Conservation (phyloP, 257 asterid genomes). For the Vinca minor region DNA sequence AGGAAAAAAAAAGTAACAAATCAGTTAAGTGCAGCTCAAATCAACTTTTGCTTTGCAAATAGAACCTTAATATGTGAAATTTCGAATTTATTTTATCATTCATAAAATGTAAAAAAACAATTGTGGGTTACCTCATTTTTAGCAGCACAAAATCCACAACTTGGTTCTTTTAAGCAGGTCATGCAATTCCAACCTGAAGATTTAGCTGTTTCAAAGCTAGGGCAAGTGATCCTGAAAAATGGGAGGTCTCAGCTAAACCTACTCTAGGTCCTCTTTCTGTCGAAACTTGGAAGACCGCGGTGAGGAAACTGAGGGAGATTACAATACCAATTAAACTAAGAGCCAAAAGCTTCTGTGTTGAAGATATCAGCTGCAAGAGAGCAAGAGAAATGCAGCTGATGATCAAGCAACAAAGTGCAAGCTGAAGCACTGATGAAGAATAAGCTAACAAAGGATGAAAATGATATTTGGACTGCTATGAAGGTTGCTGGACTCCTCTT, state of each 20-base stretch:
- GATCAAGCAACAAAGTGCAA: no score
- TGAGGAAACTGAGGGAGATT: constrained; percentile 39
- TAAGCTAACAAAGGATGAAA: no score
- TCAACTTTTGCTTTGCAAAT: no score
- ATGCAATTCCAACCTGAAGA: constrained; percentile 54
- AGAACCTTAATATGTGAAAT: no score
- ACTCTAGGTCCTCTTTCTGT: constrained; percentile 43
- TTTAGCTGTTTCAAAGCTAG: constrained; percentile 30
- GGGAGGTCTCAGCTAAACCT: constrained; percentile 35
- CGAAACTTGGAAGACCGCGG: constrained; percentile 39
- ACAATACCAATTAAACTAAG: constrained; percentile 57
- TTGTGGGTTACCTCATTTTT: neutral
- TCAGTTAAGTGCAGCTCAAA: no score
- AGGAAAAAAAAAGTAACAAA: no score
- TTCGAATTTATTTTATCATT: no score
- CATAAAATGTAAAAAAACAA: neutral
- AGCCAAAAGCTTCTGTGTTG: constrained; percentile 51
- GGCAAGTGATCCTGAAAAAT: constrained; percentile 46
- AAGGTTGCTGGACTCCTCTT: no score
- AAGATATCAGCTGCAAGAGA: no score
- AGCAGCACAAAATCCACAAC: constrained; percentile 31
- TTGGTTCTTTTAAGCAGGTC: constrained; percentile 42
- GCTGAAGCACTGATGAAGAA: no score
- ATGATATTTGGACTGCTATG: no score
- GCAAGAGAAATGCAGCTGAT: no score